Evolutionary conservation across 148 eudicot species (phyloP).

Genomic region (Rhododendron molle): DNA sequence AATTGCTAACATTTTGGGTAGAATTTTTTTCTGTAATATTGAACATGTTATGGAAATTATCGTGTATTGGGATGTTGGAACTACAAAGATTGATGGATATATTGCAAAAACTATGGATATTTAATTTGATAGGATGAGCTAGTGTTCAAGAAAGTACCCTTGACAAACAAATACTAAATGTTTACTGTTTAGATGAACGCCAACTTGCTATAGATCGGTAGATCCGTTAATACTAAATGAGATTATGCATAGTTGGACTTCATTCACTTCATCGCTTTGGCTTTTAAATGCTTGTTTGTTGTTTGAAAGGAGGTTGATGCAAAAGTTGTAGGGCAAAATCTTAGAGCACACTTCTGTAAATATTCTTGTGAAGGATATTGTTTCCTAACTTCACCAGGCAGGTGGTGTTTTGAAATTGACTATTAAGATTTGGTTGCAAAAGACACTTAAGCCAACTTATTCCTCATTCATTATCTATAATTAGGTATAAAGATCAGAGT

Average conservation of each 20-base stretch:
- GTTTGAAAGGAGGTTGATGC: neutral
- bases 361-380: neutral
- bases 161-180: neutral
- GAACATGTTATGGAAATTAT: neutral
- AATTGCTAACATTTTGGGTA: neutral
- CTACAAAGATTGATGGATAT: neutral
- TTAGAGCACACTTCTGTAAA: neutral
- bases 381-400: neutral
- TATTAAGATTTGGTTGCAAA: neutral
- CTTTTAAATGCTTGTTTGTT: neutral
- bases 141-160: neutral
- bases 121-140: neutral
- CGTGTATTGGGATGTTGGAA: neutral
- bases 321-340: neutral
- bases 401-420: neutral
- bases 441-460: no score
- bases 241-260: neutral
- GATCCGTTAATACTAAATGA: neutral
- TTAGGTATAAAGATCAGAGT: no score
- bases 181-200: neutral
- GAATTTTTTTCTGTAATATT: neutral
- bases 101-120: neutral
- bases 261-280: neutral
- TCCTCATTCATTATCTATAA: no score
- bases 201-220: neutral